Conservation (phyloP, 31 red algal species). For the Endocladia muricata region DNA sequence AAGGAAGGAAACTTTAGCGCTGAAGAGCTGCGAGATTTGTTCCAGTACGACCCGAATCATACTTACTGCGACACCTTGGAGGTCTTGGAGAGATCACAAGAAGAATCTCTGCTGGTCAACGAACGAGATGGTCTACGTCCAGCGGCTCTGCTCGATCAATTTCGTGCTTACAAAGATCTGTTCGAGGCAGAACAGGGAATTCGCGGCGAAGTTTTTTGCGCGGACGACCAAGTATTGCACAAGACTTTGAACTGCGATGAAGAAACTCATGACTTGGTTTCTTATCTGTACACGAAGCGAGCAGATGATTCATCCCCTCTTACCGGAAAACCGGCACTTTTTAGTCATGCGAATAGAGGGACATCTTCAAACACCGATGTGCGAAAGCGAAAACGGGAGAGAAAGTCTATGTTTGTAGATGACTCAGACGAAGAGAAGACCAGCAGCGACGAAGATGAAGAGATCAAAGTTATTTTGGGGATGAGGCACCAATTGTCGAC, state of each 20-base stretch:
- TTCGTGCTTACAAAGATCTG: conserved; percentile 26
- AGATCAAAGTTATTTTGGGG: background rate
- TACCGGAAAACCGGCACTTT: background rate
- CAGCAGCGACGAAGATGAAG: conserved; percentile 17
- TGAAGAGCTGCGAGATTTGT: conserved; percentile 68
- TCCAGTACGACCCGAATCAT: conserved; percentile 55
- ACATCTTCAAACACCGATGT: background rate
- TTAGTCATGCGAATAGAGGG: background rate
- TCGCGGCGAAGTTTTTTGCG: conserved; percentile 46
- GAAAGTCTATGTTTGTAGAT: conserved; percentile 1
- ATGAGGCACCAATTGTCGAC: background rate
- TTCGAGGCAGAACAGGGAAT: conserved; percentile 21
- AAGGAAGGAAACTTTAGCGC: conserved; percentile 79
- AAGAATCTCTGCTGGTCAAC: conserved; percentile 4
- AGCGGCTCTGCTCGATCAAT: conserved; percentile 24
- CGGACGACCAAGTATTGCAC: conserved; percentile 43
- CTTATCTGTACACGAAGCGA: conserved; percentile 62
- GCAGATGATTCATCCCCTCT: background rate
- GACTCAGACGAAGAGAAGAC: background rate
- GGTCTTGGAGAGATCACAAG: conserved; percentile 55
- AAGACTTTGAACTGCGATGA: conserved; percentile 46
- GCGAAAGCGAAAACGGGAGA: background rate
- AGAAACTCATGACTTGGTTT: conserved; percentile 56
- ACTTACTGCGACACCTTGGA: conserved; percentile 65
- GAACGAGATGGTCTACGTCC: background rate